Conservation (phyloP, 1,139 yeast species). For the Zygosaccharomyces sapae region DNA sequence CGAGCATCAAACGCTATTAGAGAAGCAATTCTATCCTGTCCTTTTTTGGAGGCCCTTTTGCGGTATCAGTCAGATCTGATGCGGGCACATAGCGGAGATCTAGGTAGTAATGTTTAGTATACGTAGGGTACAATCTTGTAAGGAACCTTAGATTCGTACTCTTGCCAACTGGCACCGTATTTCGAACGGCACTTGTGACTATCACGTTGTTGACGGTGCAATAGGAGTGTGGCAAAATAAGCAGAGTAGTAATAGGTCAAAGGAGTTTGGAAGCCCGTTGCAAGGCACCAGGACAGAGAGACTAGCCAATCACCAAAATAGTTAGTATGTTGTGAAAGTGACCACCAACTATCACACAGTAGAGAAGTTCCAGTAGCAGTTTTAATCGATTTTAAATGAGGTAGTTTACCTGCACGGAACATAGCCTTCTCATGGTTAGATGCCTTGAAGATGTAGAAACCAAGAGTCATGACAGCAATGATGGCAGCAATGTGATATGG, state of each 20-base stretch:
- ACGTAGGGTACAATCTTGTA: conserved; percentile 86
- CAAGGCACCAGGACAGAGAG: conserved; percentile 88
- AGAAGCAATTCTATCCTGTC: conserved; percentile 48
- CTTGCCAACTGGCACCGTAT: conserved; percentile 81
- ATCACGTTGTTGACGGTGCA: conserved; percentile 89
- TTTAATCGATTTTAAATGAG: conserved; percentile 60
- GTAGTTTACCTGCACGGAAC: conserved; percentile 73
- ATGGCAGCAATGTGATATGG: conserved; percentile 37
- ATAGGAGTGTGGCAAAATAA: conserved; percentile 73
- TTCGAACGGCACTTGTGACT: conserved; percentile 84
- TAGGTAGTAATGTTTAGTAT: conserved; percentile 48
- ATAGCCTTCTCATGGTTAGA: conserved; percentile 81
- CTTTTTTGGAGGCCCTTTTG: conserved; percentile 46
- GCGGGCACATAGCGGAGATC: conserved; percentile 54
- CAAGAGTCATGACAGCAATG: conserved; percentile 50
- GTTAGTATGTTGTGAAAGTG: conserved; percentile 83
- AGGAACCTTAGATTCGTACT: conserved; percentile 76
- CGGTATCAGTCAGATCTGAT: conserved; percentile 61
- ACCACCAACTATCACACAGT: conserved; percentile 96
- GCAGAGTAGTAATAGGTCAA: conserved; percentile 82
- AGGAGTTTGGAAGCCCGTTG: conserved; percentile 79
- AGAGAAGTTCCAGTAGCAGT: conserved; percentile 80
- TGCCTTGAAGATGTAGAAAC: conserved; percentile 78
- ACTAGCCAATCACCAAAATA: conserved; percentile 94
- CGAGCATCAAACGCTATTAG: conserved; percentile 38